A percentile compares a stretch with the other conserved stretches of the same genome.
phyloP scores from a whole-genome alignment of 345 rosid species.

The Eucalyptus brandiana region DNA sequence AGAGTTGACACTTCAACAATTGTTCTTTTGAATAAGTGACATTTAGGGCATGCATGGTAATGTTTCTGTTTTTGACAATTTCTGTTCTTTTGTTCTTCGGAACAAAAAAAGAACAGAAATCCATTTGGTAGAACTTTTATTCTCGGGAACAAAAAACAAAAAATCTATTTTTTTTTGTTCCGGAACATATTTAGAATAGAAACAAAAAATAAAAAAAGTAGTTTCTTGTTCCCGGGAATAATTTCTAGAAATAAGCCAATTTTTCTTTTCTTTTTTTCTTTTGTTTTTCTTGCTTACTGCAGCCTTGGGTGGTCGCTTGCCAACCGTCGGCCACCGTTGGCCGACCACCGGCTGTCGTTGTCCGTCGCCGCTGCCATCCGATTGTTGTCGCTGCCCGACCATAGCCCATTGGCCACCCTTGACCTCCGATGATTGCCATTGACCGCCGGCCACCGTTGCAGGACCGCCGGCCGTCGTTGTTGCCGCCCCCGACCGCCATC shows the following conservation, averaged over 20 bases:
- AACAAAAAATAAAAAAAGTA: too few species aligned
- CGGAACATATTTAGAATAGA: fast-evolving
- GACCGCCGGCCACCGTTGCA: fast-evolving
- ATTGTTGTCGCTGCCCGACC: fast-evolving
- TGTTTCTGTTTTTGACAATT: fast-evolving
- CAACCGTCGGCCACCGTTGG: too few species aligned
- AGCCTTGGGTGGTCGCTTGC: too few species aligned
- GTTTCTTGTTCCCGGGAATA: fast-evolving
- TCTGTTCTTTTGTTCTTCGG: fast-evolving
- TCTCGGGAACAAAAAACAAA: fast-evolving
- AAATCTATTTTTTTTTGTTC: too few species aligned
- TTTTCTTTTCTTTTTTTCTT: too few species aligned
- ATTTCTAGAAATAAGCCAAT: too few species aligned
- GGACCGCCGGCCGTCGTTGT: fast-evolving
- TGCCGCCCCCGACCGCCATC: fast-evolving
- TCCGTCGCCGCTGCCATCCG: fast-evolving
- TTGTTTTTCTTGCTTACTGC: fast-evolving
- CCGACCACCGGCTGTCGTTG: fast-evolving
- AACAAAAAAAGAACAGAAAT: too few species aligned
- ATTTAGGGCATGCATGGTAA: too few species aligned
- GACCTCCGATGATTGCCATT: fast-evolving
- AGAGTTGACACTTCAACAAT: not conserved
- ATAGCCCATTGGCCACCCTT: fast-evolving
- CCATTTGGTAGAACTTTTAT: too few species aligned
- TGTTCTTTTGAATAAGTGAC: too few species aligned